Evolutionary conservation across 106 monocot genomes (phyloP).

Genomic region (Amphibolis antarctica): DNA sequence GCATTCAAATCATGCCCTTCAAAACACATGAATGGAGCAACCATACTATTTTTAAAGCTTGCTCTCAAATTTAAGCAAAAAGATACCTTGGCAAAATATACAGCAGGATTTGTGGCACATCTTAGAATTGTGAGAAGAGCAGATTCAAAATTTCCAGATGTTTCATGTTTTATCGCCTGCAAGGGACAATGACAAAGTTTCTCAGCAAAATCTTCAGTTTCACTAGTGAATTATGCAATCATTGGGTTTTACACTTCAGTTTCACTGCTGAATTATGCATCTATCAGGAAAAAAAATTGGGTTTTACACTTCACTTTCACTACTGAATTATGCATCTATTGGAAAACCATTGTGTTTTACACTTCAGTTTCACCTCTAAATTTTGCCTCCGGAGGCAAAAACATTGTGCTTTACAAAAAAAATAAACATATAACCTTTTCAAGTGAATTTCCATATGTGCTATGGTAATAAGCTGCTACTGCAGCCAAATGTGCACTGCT

Average conservation of each 20-base stretch:
- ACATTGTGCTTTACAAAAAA: no score
- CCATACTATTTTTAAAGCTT: no score
- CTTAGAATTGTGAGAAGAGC: constrained; percentile 69
- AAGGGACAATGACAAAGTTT: background rate
- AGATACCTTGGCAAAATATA: constrained; percentile 71
- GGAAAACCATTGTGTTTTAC: background rate
- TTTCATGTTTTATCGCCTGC: constrained; percentile 67
- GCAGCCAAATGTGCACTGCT: constrained; percentile 67
- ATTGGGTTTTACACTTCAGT: no score
- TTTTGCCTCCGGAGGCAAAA: background rate
- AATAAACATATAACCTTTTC: constrained; percentile 38
- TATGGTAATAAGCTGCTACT: constrained; percentile 48
- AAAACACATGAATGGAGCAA: no score
- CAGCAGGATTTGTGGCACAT: constrained; percentile 70
- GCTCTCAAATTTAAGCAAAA: no score
- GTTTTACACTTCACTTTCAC: no score
- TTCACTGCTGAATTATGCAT: background rate
- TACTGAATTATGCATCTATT: background rate
- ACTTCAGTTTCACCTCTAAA: no score
- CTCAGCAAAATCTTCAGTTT: background rate
- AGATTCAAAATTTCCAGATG: constrained; percentile 64
- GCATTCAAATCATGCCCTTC: no score
- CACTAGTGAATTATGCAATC: no score
- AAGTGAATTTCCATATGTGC: constrained; percentile 33
- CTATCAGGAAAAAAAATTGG: background rate